phyloP scores from a whole-genome alignment of 2,329 filamentous ascomycete species.

The Corynespora cassiicola region DNA sequence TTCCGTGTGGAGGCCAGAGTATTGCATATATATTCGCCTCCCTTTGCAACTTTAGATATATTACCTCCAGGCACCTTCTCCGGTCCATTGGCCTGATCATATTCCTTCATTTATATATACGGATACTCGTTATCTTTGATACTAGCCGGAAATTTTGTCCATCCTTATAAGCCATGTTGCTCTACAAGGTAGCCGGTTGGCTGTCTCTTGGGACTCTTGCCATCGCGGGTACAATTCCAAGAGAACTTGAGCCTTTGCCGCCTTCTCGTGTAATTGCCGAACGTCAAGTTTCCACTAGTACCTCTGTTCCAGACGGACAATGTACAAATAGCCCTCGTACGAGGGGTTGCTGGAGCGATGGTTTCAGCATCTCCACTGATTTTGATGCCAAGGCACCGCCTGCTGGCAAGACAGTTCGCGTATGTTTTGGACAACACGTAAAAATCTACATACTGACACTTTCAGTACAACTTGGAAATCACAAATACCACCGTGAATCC shows the following conservation, averaged over 20 bases:
- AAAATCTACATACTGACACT: slow-evolving; percentile 12
- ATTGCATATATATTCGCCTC: slow-evolving; percentile 24
- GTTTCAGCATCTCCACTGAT: slow-evolving; percentile 53
- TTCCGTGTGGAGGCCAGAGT: slow-evolving; percentile 2
- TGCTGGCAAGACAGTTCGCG: slow-evolving; percentile 43
- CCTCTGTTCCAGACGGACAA: slow-evolving; percentile 28
- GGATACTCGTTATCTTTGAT: no score
- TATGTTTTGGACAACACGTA: slow-evolving; percentile 23
- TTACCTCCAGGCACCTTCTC: slow-evolving; percentile 9
- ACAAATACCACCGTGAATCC: slow-evolving; percentile 50
- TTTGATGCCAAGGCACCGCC: slow-evolving; percentile 52
- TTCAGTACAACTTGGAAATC: slow-evolving; percentile 48
- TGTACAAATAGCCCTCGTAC: slow-evolving; percentile 50
- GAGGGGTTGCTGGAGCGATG: slow-evolving; percentile 51
- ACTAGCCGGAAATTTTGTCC: slow-evolving; percentile 6
- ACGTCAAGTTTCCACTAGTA: slow-evolving; percentile 27
- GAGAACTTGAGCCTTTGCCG: slow-evolving; percentile 18
- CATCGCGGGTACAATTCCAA: slow-evolving; percentile 30
- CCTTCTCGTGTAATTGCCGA: slow-evolving; percentile 26
- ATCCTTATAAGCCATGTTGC: slow-evolving; percentile 28
- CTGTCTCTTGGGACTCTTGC: slow-evolving; percentile 33
- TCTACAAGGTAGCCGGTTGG: slow-evolving; percentile 28
- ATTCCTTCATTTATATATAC: slow-evolving; percentile 11
- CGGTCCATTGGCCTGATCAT: slow-evolving; percentile 16
- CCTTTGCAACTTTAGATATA: slow-evolving; percentile 10